Evolutionary conservation across 2,329 filamentous ascomycete genomes (phyloP), one percentile per base, ranked within the genome.

Genomic region (Exserohilum turcica): DNA sequence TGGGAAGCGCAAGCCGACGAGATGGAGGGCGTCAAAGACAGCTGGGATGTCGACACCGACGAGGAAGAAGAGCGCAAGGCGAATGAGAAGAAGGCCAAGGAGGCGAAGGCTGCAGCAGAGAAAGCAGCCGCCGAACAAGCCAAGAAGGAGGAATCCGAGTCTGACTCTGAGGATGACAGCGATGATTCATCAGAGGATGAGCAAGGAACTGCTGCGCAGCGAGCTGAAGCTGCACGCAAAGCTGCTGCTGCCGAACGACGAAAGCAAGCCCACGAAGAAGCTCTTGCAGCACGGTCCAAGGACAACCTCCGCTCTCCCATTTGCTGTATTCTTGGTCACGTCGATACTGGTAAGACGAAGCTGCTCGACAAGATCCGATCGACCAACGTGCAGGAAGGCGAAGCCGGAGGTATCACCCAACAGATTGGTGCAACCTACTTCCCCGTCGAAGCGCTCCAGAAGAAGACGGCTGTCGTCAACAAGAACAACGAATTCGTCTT

Each of bases 291-390:
- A 43, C 86, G 92, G 57, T 97, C 93, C 18, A 92, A 90, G 77
- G 92, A 99, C 74, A 88, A 99, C 77, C 85, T 99, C 51, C 91
- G 94, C 53, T 97, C 94, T 35, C 94, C 94, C 47, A 99, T 99
- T 78, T 97, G 94, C 83, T 97, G 93, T 88, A 99, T 99, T 84
- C 86, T 99, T 61, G 94, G 94, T 70, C 94, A 99, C 85, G 94
- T 99, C 85, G 94, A 99, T 87, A 99, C 95, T 39, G 94, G 94
- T 76, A 99, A 99, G 82, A 99, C 94, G n/a, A 99, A 97, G 80
- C 82, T 99, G 59, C 84, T 99, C 53, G 94, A 99, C 82, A 99
- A 99, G 81, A 91, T 99, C 71, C 90, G 94, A 70, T 92, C 97
- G 77, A 97, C 94, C 52, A 97, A 99, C 73, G 94, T 99, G 31